Conservation (phyloP, 2,329 filamentous ascomycete genomes). For the Pestalotiopsis sp. region DNA sequence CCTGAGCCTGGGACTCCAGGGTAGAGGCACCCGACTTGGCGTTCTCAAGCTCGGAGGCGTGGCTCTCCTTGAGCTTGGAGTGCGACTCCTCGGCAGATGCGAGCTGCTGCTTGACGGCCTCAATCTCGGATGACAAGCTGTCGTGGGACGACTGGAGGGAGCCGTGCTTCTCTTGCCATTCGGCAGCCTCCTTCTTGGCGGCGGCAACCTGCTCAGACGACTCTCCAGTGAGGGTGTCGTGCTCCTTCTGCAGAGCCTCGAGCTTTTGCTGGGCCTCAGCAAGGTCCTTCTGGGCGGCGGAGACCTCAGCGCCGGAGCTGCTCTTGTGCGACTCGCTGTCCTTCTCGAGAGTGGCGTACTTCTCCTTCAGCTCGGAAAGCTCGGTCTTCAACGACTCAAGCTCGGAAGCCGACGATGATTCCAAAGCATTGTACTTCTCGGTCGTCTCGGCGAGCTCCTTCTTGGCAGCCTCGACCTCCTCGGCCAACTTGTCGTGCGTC, state of each 20-base stretch:
- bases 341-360: slow-evolving; percentile 20
- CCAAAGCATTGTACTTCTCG: slow-evolving; percentile 12
- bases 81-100: slow-evolving; percentile 25
- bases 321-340: slow-evolving; percentile 18
- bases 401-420: slow-evolving; percentile 34
- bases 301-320: slow-evolving; percentile 9
- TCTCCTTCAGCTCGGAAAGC: slow-evolving; percentile 24
- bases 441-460: slow-evolving; percentile 11
- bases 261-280: slow-evolving; percentile 27
- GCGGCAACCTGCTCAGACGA: slow-evolving; percentile 24
- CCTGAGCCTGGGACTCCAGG: slow-evolving; percentile 29
- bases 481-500: slow-evolving; percentile 20
- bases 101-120: slow-evolving; percentile 25
- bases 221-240: slow-evolving; percentile 26
- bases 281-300: slow-evolving; percentile 25
- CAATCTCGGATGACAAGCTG: slow-evolving; percentile 21
- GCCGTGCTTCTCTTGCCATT: slow-evolving; percentile 25
- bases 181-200: slow-evolving; percentile 33
- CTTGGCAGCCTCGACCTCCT: slow-evolving; percentile 12
- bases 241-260: slow-evolving; percentile 20
- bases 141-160: slow-evolving; percentile 21
- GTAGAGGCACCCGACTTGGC: slow-evolving; percentile 17
- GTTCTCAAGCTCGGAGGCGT: slow-evolving; percentile 22
- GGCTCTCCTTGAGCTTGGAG: slow-evolving; percentile 19
- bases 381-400: slow-evolving; percentile 31